These are phyloP conservation scores for Pichia californica DNA, from an alignment of 805 yeast genomes.

Conservation along the genomic window DNA sequence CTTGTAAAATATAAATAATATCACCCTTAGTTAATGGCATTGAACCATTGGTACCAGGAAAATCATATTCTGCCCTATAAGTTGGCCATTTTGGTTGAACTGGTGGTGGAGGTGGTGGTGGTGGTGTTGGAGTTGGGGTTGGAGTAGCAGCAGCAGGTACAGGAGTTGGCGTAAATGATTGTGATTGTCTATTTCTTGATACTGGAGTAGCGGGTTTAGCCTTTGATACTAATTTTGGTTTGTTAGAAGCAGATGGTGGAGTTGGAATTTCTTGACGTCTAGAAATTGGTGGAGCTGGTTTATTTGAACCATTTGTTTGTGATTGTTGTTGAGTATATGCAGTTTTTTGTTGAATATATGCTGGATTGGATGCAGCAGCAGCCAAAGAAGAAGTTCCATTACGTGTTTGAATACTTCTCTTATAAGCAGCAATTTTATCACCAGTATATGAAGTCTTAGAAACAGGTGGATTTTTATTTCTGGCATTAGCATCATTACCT, in stretches of 20 bases:
- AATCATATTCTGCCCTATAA: slow-evolving; percentile 81
- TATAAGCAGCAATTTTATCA: slow-evolving; percentile 23
- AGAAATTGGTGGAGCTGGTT: slow-evolving; percentile 5
- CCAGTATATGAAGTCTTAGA: slow-evolving; percentile 31
- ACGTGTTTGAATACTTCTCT: slow-evolving; percentile 15
- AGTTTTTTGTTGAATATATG: slow-evolving; percentile 20
- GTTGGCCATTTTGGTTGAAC: slow-evolving; percentile 65
- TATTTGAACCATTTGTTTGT: slow-evolving; percentile 12
- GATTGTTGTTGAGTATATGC: slow-evolving; percentile 8
- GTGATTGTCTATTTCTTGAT: slow-evolving; percentile 9
- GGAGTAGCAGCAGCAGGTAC: slow-evolving; percentile 6
- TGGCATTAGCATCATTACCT: slow-evolving; percentile 70
- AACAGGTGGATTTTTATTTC: slow-evolving; percentile 71
- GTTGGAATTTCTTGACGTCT: slow-evolving; percentile 6
- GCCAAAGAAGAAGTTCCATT: slow-evolving; percentile 16
- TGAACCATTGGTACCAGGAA: slow-evolving; percentile 81
- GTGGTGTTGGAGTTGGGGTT: slow-evolving; percentile 31
- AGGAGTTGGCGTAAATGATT: slow-evolving; percentile 11
- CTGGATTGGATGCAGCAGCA: slow-evolving; percentile 36
- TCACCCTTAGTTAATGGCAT: slow-evolving; percentile 74
- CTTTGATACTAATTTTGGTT: slow-evolving; percentile 10
- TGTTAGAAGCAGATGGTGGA: slow-evolving; percentile 9
- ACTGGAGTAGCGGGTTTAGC: slow-evolving; percentile 16
- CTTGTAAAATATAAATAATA: slow-evolving; percentile 61
- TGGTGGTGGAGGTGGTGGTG: slow-evolving; percentile 69